Evolutionary conservation across 73 alveolate genomes (phyloP).

Genomic region (Symbiodinium natans): DNA sequence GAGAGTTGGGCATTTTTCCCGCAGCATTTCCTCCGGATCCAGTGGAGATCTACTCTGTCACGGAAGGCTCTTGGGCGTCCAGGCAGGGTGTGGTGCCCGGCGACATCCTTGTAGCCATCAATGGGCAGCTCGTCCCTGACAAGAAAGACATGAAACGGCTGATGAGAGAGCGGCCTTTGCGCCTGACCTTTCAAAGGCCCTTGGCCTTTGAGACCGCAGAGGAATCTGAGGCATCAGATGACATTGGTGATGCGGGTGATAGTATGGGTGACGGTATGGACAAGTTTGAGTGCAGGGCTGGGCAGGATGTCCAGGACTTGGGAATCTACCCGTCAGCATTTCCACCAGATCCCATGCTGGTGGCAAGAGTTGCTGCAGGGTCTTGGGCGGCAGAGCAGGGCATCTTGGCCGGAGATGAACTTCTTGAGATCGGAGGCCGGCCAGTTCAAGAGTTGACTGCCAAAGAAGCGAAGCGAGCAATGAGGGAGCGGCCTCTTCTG

Average conservation of each 20-base stretch:
- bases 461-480: constrained; percentile 69
- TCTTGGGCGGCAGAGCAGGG: constrained; percentile 78
- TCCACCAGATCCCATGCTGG: constrained; percentile 59
- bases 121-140: constrained; percentile 50
- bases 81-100: constrained; percentile 29
- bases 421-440: constrained; percentile 29
- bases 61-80: constrained; percentile 64
- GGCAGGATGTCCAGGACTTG: constrained; percentile 42
- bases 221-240: constrained; percentile 7
- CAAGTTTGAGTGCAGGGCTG: constrained; percentile 53
- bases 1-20: constrained; percentile 68
- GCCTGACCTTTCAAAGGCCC: constrained; percentile 35
- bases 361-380: constrained; percentile 11
- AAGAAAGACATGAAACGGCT: constrained; percentile 77
- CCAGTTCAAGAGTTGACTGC: constrained; percentile 53
- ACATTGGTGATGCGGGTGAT: background rate
- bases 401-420: constrained; percentile 54
- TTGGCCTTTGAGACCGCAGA: constrained; percentile 13
- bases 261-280: background rate
- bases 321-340: constrained; percentile 67
- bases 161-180: constrained; percentile 72
- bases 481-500: constrained; percentile 75
- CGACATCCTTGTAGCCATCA: constrained; percentile 33
- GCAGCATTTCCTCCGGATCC: constrained; percentile 87
- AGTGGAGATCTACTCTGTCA: constrained; percentile 36